Evolutionary conservation across 2,329 filamentous ascomycete species (phyloP), one percentile per base, ranked within the genome.

Genomic region (Fulvia fulva): DNA sequence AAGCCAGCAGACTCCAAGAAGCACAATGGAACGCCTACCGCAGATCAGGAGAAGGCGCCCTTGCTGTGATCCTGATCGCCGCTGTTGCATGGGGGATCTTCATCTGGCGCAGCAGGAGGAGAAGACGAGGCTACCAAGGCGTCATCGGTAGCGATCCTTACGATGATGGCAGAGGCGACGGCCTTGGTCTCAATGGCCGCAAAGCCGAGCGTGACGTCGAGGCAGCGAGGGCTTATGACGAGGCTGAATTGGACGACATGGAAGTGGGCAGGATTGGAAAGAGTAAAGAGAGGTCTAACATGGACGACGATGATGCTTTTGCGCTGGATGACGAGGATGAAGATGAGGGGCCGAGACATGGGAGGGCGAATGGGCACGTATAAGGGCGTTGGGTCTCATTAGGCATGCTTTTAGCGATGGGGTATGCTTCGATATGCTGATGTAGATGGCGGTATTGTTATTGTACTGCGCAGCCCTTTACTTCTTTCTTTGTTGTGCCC

Each of bases 1-100:
- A 89, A 68, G 83, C 86, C 63, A 81, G 89, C 69, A 86, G 88
- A 69, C 76, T 96, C n/a, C 85, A 92, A 66, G 84, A 90, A 26
- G 91, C 91, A 19, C 89, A 92, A 68, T 95, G 91, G 89, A 84
- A 87, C 53, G 92, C 92, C 0, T 97, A 97, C 74, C 88, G 88
- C 71, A 87, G 89, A 67, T 94, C 90, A 2, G 91, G 92, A 52
- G 90, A 95, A 75, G 84, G 92, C 6, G 91, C 91, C 1, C 81
- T 97, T 2, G 85, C 92, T 16, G 84, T 97, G 51, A 90, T 96
- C 19, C 79, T 87, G 53, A 83, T 94, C 59, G 87, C 86, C 1
- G 90, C 89, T 1, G 78, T 76, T 5, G 77, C 83, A 12, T 96
- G 90, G 87, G 90, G 87, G n/a, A 89, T 86, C 69, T 83, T 85